Percentiles rank a stretch among this genome's conserved stretches.
phyloP scores from a whole-genome alignment of 2,329 filamentous ascomycete genomes.

The Epichloe baconii region DNA sequence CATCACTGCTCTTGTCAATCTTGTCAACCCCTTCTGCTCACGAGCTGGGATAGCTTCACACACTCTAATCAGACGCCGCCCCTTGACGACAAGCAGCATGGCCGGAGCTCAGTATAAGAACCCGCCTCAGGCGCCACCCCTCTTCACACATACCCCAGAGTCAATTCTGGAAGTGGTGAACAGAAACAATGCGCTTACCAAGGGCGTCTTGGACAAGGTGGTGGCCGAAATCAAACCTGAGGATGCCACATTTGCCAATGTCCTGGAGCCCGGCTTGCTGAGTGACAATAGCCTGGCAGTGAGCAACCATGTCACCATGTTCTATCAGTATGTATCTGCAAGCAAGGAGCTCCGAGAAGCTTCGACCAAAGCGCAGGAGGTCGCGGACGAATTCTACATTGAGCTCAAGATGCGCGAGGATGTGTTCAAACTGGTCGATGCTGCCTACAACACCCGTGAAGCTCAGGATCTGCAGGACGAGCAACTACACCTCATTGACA shows the following conservation, averaged over 20 bases:
- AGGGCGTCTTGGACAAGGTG: constrained; percentile 52
- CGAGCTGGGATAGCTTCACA: not conserved
- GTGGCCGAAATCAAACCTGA: constrained; percentile 45
- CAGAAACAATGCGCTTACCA: constrained; percentile 48
- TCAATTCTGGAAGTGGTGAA: constrained; percentile 56
- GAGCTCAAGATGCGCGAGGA: constrained; percentile 74
- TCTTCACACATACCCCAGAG: constrained; percentile 62
- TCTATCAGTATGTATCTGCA: constrained; percentile 68
- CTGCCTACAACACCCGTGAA: constrained; percentile 38
- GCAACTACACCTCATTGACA: constrained; percentile 59
- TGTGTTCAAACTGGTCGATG: constrained; percentile 54
- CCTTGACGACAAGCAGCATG: constrained; percentile 44
- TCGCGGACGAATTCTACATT: constrained; percentile 65
- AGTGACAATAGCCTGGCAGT: constrained; percentile 56
- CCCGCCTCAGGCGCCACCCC: constrained; percentile 65
- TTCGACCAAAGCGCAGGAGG: constrained; percentile 61
- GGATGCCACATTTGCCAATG: constrained; percentile 40
- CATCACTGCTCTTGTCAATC: constrained; percentile 40
- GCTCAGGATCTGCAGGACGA: constrained; percentile 50
- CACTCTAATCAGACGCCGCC: constrained; percentile 14
- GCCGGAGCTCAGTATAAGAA: constrained; percentile 53
- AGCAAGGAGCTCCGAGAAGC: constrained; percentile 58
- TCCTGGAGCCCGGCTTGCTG: constrained; percentile 53
- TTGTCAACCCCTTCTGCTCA: constrained; percentile 33
- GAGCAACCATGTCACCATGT: constrained; percentile 53